Evolutionary conservation across 2,329 filamentous ascomycete genomes (phyloP).

Genomic region (Aphanoascus verrucosus): DNA sequence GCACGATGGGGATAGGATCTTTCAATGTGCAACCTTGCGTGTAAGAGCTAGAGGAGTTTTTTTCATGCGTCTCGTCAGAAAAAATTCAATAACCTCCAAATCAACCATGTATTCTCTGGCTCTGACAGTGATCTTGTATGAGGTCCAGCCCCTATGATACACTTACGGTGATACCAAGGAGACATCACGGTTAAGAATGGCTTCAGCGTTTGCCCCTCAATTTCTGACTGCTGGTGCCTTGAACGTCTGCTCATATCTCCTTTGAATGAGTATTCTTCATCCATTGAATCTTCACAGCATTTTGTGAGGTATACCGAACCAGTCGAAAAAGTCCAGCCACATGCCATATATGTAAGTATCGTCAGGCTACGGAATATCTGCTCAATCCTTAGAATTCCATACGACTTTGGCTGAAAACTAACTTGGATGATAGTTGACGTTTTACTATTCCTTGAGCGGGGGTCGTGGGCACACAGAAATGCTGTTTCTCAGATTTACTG

Average conservation of each 20-base stretch:
- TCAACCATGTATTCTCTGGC: not conserved
- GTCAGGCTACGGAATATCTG: not conserved
- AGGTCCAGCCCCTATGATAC: not conserved
- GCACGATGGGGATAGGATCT: not conserved
- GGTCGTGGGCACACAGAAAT: slow-evolving; percentile 1
- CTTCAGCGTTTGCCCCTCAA: not conserved
- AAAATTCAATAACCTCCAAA: not conserved
- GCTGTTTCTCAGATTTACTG: slow-evolving; percentile 2
- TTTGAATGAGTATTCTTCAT: not conserved
- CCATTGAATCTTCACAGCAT: not conserved
- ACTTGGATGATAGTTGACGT: not conserved
- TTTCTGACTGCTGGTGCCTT: not conserved
- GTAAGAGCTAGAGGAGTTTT: not conserved
- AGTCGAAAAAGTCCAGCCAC: not conserved
- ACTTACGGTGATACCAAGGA: not conserved
- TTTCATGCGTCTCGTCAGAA: slow-evolving; percentile 1
- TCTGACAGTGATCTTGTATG: not conserved
- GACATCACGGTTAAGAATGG: not conserved
- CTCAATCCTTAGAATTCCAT: not conserved
- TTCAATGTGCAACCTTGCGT: not conserved
- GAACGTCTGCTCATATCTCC: not conserved
- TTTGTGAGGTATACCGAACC: not conserved
- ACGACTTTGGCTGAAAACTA: not conserved
- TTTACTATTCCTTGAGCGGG: not conserved
- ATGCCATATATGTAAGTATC: slow-evolving; percentile 1